These are phyloP conservation scores for Ogataea minuta DNA, from an alignment of 805 yeast genomes.

Conservation along the genomic window DNA sequence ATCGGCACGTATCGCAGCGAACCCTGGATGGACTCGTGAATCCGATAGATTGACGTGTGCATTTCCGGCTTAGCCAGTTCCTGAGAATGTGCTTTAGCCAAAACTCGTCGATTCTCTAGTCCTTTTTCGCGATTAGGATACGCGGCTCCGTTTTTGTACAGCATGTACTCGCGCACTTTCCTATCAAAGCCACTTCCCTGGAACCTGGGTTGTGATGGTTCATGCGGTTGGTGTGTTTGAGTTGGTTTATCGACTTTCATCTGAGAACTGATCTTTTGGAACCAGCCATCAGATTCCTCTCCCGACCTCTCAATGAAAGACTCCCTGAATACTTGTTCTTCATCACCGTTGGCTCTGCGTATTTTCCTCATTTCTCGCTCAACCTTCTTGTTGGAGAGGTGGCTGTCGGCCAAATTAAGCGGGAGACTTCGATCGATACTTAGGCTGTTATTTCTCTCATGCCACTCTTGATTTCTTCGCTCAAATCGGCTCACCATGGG, in stretches of 20 bases:
- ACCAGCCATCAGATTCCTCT: slow-evolving; percentile 5
- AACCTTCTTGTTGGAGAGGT: slow-evolving; percentile 2
- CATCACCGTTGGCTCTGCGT: slow-evolving; percentile 17
- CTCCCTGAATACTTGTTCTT: slow-evolving; percentile 17
- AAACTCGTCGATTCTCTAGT: slow-evolving; percentile 8
- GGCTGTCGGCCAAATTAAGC: neutral
- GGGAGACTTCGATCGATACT: neutral
- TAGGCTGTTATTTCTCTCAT: slow-evolving; percentile 10
- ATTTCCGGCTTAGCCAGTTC: slow-evolving; percentile 2
- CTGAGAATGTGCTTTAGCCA: neutral
- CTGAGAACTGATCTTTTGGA: slow-evolving; percentile 5
- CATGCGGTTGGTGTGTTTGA: neutral
- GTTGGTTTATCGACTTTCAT: slow-evolving; percentile 1
- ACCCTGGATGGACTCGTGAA: slow-evolving; percentile 17
- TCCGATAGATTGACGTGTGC: slow-evolving; percentile 8
- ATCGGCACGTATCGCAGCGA: slow-evolving; percentile 15
- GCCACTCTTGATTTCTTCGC: slow-evolving; percentile 23
- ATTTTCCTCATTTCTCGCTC: slow-evolving; percentile 13
- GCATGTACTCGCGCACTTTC: slow-evolving; percentile 19
- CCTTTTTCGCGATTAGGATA: slow-evolving; percentile 19
- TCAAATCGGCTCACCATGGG: slow-evolving; percentile 25
- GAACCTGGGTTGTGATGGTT: slow-evolving; percentile 1
- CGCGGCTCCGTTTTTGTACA: slow-evolving; percentile 21
- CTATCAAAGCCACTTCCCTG: slow-evolving; percentile 11
- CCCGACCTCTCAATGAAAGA: slow-evolving; percentile 14